Evolutionary conservation across 106 monocot species (phyloP).

Genomic region (Xerophyta viscosa): DNA sequence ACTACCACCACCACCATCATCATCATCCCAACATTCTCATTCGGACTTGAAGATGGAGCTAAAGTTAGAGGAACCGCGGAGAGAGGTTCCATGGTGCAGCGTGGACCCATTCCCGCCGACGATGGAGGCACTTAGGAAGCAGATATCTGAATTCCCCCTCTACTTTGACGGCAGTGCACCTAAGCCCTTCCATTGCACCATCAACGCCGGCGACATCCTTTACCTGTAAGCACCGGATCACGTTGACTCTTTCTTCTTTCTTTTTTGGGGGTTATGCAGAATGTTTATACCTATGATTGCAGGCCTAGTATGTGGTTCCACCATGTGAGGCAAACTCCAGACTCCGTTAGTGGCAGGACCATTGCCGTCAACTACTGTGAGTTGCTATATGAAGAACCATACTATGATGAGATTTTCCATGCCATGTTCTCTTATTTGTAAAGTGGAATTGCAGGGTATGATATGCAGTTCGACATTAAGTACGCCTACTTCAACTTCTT

Average conservation of each 20-base stretch:
- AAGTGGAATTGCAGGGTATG: slow-evolving; percentile 63
- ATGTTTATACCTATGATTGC: slow-evolving; percentile 13
- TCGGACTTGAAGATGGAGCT: slow-evolving; percentile 40
- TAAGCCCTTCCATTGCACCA: slow-evolving; percentile 59
- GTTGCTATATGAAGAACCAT: background rate
- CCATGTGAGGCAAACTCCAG: slow-evolving; percentile 82
- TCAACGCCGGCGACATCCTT: slow-evolving; percentile 79
- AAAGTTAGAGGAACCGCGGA: slow-evolving; percentile 53
- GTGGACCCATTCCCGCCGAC: slow-evolving; percentile 63
- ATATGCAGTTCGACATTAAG: slow-evolving; percentile 35
- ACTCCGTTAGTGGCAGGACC: slow-evolving; percentile 48
- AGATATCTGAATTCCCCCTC: slow-evolving; percentile 46
- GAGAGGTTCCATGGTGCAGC: slow-evolving; percentile 80
- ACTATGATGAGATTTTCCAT: background rate
- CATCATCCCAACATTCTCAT: too few relatives aligned
- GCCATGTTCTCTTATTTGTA: background rate
- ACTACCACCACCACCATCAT: too few relatives aligned
- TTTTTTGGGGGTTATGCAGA: background rate
- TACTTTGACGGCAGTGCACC: slow-evolving; percentile 52
- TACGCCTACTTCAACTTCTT: slow-evolving; percentile 10
- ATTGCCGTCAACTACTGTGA: slow-evolving; percentile 90
- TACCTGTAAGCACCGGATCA: slow-evolving; percentile 43
- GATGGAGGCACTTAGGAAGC: slow-evolving; percentile 15
- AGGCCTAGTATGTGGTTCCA: slow-evolving; percentile 99
- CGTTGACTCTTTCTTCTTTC: background rate